Base-by-base conservation (phyloP, 2,329 filamentous ascomycete genomes). In the Ceratocystis papillata region DNA sequence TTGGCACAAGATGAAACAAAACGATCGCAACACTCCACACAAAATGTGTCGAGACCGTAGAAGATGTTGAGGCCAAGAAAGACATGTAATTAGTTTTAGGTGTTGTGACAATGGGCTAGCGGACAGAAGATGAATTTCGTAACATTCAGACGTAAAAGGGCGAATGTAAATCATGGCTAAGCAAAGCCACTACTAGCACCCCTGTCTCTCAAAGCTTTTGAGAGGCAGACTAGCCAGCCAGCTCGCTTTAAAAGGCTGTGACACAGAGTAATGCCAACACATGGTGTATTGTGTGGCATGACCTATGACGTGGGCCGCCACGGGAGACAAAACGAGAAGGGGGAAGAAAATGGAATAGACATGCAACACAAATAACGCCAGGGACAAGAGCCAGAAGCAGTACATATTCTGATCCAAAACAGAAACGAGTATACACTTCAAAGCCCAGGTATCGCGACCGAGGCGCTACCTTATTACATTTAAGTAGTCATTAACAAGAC, bases 81-180 rank as follows among this genome's bases (percentile, higher is more conserved):
- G 53, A n/a, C 25, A 30, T 59, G 53, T 30, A 59, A 59, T 59
- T 59, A 63, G 61, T 63, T 63, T 63, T 53, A 44, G 53, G 61
- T 63, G 61, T 63, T 48, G 61, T 63, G 61, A 53, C 45, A 63
- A 30, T 30, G 33, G 61, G 59, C 25, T 46, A 62, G 60, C 30
- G 33, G 53, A 59, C 53, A 59, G 53, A 59, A 33, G 53, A 59
- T 37, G 53, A 37, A 30, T 25, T 4, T 59, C 53, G 53, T 59
- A 59, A 59, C 53, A 59, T 59, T 59, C 53, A 59, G 53, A 25
- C 61, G 46, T 63, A 53, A 48, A 63, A 53, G 15, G 53, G 53
- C 53, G 53, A 59, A 30, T 53, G 48, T 53, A 15, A 53, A 53
- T 22, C 48, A 53, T 53, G 15, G 53, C 25, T 28, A 33, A 59